Evolutionary conservation across 176 grass and related monocot genomes (phyloP).

Genomic region (Raddia distichophylla): DNA sequence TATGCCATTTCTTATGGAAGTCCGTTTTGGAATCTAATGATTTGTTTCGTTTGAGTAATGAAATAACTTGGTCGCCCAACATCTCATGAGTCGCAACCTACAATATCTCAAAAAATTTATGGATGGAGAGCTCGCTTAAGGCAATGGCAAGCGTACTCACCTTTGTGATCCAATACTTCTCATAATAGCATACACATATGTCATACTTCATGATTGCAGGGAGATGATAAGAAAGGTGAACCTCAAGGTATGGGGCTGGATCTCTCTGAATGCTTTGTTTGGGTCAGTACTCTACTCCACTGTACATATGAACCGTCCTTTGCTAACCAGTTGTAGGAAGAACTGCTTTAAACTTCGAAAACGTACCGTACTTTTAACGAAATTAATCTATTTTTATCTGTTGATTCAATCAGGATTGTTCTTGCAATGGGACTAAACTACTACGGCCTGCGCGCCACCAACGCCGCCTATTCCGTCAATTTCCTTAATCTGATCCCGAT

Average conservation of each 20-base stretch:
- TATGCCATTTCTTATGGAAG: too few relatives aligned
- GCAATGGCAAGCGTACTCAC: background rate
- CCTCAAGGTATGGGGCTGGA: background rate
- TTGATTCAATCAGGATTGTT: background rate
- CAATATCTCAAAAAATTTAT: too few relatives aligned
- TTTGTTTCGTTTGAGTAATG: too few relatives aligned
- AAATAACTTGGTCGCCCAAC: too few relatives aligned
- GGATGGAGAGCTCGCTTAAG: too few relatives aligned
- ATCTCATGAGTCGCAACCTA: too few relatives aligned
- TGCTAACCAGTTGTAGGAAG: too few relatives aligned
- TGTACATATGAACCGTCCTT: too few relatives aligned
- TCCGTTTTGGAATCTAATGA: too few relatives aligned
- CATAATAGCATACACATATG: background rate
- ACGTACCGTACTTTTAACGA: too few relatives aligned
- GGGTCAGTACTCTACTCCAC: background rate
- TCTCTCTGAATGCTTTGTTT: background rate
- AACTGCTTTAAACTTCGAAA: too few relatives aligned
- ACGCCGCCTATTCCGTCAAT: slow-evolving; percentile 29
- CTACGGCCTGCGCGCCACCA: slow-evolving; percentile 45
- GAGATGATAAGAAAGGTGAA: background rate
- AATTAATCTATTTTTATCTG: background rate
- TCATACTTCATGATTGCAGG: slow-evolving; percentile 7
- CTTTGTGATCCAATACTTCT: background rate
- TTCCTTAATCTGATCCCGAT: slow-evolving; percentile 55
- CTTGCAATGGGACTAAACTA: slow-evolving; percentile 41